Conservation (phyloP, 1,139 yeast genomes). For the Nakaseomyces delphensis region DNA sequence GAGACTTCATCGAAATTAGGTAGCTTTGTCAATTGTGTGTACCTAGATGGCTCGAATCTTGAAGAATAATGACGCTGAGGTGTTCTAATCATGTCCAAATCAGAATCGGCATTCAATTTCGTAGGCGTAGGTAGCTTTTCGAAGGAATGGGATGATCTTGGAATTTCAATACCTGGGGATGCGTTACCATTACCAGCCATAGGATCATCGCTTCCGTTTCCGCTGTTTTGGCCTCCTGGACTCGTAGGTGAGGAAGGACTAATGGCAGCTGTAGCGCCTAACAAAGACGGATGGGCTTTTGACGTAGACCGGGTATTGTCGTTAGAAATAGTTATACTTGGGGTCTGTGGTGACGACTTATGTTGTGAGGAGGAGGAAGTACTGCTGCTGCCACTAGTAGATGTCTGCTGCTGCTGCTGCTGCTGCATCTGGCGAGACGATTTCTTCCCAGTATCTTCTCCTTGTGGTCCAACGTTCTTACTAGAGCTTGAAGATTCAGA, state of each 20-base stretch:
- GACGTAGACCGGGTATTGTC: conserved; percentile 5
- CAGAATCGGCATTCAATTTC: conserved; percentile 36
- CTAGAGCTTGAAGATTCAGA: conserved; percentile 2
- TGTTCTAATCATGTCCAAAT: conserved; percentile 53
- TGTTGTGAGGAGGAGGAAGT: conserved; percentile 1
- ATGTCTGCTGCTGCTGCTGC: neutral
- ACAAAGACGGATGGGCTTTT: conserved; percentile 22
- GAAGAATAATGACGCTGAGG: conserved; percentile 94
- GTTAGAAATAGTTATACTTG: conserved; percentile 9
- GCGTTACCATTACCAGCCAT: conserved; percentile 13
- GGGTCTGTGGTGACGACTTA: conserved; percentile 2
- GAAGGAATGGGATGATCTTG: conserved; percentile 39
- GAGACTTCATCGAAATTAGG: conserved; percentile 89
- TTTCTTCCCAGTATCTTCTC: neutral
- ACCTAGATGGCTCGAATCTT: conserved; percentile 74
- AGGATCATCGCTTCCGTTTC: conserved; percentile 4
- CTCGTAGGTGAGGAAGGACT: conserved; percentile 15
- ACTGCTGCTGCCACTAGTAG: too few relatives aligned
- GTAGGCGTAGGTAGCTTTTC: conserved; percentile 40
- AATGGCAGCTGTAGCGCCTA: conserved; percentile 23
- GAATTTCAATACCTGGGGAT: conserved; percentile 34
- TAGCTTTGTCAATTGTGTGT: conserved; percentile 67
- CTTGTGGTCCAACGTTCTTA: neutral
- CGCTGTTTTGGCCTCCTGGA: conserved; percentile 11
- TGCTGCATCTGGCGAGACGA: conserved; percentile 6